These are phyloP conservation scores for Citrus sinensis DNA, from an alignment of 345 rosid species.

Conservation along the genomic window DNA sequence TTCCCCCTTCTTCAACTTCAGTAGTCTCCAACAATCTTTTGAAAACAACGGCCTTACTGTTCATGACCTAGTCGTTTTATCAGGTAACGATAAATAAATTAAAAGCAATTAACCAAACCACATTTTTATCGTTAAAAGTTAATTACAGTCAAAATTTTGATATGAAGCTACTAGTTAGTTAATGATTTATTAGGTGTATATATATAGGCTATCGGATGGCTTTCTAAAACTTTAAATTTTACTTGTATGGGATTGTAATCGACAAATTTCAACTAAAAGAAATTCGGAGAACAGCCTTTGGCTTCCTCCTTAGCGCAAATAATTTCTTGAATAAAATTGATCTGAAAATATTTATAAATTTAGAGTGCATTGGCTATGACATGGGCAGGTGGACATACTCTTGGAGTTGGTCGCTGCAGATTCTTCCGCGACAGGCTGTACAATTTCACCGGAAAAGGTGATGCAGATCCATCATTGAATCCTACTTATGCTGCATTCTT, in stretches of 20 bases:
- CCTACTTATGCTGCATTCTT: slow-evolving; percentile 23
- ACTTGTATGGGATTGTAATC: not conserved
- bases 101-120: not conserved
- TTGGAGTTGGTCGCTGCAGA: slow-evolving; percentile 34
- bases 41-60: slow-evolving; percentile 32
- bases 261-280: not conserved
- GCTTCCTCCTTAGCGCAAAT: not conserved
- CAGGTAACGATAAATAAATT: slow-evolving; percentile 23
- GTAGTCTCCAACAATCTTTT: slow-evolving; percentile 29
- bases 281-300: not conserved
- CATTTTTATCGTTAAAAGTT: not conserved
- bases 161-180: not conserved
- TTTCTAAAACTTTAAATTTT: no score
- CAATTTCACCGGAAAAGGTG: slow-evolving; percentile 42
- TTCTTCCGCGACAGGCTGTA: slow-evolving; percentile 34
- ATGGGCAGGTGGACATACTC: slow-evolving; percentile 32
- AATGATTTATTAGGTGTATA: no score
- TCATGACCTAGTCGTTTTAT: slow-evolving; percentile 45
- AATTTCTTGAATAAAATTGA: not conserved
- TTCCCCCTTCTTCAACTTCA: slow-evolving; percentile 21
- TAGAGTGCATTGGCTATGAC: not conserved
- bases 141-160: not conserved
- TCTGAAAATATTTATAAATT: not conserved
- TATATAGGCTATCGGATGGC: no score
- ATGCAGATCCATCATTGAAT: slow-evolving; percentile 31